Evolutionary conservation across 352 stramenopile species (phyloP).

Genomic region (Pythium brassicae): DNA sequence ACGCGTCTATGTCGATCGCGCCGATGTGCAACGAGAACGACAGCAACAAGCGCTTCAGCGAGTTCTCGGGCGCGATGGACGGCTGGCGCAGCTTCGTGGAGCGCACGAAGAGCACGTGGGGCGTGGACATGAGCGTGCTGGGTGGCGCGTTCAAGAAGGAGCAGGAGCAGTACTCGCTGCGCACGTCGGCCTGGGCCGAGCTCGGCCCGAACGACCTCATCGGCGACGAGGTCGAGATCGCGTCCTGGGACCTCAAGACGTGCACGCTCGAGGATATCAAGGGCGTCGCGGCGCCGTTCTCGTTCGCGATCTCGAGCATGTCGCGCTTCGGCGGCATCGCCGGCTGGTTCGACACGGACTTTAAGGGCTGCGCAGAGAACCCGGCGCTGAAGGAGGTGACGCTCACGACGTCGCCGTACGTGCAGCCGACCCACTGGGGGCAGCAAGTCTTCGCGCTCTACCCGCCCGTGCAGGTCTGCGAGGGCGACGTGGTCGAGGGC

Average conservation of each 20-base stretch:
- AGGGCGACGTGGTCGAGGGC: constrained; percentile 69
- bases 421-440: constrained; percentile 86
- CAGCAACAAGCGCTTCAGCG: constrained; percentile 79
- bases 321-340: constrained; percentile 92
- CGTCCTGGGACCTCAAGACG: constrained; percentile 76
- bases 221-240: constrained; percentile 80
- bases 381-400: constrained; percentile 75
- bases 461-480: constrained; percentile 78
- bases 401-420: constrained; percentile 89
- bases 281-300: constrained; percentile 60
- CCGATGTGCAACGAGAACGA: constrained; percentile 94
- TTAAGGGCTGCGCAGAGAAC: constrained; percentile 87
- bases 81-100: constrained; percentile 85
- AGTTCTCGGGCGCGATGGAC: constrained; percentile 86
- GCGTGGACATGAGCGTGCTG: constrained; percentile 96
- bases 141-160: constrained; percentile 83
- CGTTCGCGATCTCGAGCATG: constrained; percentile 85
- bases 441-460: constrained; percentile 86
- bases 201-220: constrained; percentile 74
- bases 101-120: constrained; percentile 93
- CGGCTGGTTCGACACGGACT: constrained; percentile 99
- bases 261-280: constrained; percentile 85
- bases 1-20: constrained; percentile 97
- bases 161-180: constrained; percentile 85
- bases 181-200: constrained; percentile 82